Percentiles rank a stretch among this genome's conserved stretches.
Conservation (phyloP, 257 asterid species). For the Lithospermum erythrorhizon region DNA sequence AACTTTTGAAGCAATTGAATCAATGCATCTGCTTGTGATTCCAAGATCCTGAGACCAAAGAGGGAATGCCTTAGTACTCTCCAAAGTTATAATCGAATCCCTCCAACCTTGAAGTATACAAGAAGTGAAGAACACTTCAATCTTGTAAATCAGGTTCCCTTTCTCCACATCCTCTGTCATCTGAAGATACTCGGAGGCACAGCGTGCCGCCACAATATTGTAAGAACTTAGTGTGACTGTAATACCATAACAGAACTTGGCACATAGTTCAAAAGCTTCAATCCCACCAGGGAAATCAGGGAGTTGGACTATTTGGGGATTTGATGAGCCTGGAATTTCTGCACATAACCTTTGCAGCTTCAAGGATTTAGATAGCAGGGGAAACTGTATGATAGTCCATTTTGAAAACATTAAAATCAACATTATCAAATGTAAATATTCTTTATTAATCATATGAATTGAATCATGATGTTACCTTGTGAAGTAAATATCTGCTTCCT, state of each 20-base stretch:
- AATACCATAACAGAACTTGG: constrained; percentile 88
- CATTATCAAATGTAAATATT: background rate
- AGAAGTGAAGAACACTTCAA: constrained; percentile 67
- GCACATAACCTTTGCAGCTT: constrained; percentile 54
- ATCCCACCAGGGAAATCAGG: constrained; percentile 78
- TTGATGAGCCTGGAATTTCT: constrained; percentile 41
- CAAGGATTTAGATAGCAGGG: constrained; percentile 68
- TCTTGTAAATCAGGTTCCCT: constrained; percentile 59
- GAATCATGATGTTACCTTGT: constrained; percentile 36
- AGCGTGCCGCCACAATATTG: constrained; percentile 58
- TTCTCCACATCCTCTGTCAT: constrained; percentile 86
- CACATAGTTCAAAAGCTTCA: constrained; percentile 77
- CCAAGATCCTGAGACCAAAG: constrained; percentile 54
- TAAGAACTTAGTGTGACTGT: constrained; percentile 74
- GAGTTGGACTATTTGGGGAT: constrained; percentile 44
- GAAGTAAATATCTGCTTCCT: constrained; percentile 64
- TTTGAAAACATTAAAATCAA: background rate
- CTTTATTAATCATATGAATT: too few species aligned
- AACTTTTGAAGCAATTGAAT: constrained; percentile 53
- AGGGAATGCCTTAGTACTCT: constrained; percentile 49
- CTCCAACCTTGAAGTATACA: constrained; percentile 82
- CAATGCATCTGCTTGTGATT: constrained; percentile 57
- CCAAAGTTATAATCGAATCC: constrained; percentile 60
- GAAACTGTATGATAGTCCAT: constrained; percentile 47
- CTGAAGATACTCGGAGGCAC: constrained; percentile 76